phyloP scores from a whole-genome alignment of 164 flowering plant genomes.

The Pachysandra terminalis region DNA sequence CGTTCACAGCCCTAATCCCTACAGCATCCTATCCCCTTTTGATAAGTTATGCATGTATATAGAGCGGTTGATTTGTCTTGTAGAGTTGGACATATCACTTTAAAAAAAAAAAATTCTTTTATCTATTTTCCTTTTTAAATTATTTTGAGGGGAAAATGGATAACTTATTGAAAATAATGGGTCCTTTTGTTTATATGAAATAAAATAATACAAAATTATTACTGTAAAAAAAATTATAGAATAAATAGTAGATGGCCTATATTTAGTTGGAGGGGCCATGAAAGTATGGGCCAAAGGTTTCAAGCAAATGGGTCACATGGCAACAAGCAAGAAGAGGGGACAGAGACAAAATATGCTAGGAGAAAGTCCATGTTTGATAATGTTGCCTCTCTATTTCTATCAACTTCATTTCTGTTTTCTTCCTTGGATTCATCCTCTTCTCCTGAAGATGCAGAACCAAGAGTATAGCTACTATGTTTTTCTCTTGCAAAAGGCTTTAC shows the following conservation, averaged over 20 bases:
- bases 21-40: too few species aligned
- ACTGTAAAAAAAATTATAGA: background rate
- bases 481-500: background rate
- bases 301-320: constrained; percentile 10
- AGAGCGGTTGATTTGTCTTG: too few species aligned
- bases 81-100: too few species aligned
- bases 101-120: too few species aligned
- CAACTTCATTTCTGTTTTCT: constrained; percentile 23
- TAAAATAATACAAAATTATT: background rate
- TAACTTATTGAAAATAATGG: too few species aligned
- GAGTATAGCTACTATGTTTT: constrained; percentile 3
- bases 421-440: constrained; percentile 8
- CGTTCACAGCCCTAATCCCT: too few species aligned
- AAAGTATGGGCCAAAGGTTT: background rate
- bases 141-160: too few species aligned
- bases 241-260: too few species aligned
- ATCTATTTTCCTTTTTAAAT: too few species aligned
- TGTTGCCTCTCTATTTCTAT: constrained; percentile 19
- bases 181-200: too few species aligned
- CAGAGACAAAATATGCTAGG: constrained; percentile 24
- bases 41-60: too few species aligned
- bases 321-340: constrained; percentile 17
- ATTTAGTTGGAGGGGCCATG: too few species aligned
- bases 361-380: constrained; percentile 14
- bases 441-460: constrained; percentile 1